Percentiles rank a stretch among this genome's conserved stretches.
phyloP scores from a whole-genome alignment of 2,329 filamentous ascomycete species.

The Ascochyta rabiei region DNA sequence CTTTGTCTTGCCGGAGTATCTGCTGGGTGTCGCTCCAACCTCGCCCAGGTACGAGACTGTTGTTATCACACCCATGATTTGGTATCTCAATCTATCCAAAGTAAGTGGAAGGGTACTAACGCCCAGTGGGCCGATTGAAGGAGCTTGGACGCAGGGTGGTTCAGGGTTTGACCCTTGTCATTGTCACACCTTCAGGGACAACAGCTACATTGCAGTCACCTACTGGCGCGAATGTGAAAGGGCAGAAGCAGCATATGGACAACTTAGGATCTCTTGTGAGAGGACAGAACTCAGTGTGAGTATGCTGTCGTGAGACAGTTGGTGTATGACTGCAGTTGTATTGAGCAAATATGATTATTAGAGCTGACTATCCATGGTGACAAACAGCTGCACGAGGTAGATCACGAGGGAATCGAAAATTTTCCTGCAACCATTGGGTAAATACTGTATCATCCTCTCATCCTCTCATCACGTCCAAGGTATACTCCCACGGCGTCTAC shows the following conservation, averaged over 20 bases:
- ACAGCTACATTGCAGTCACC: not conserved
- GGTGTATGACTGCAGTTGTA: not conserved
- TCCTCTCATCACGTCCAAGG: not conserved
- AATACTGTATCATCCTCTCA: no score
- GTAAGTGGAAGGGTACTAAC: constrained; percentile 2
- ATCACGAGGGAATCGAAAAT: no score
- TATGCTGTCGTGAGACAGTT: not conserved
- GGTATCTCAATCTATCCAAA: not conserved
- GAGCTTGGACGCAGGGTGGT: not conserved
- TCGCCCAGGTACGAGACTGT: constrained; percentile 17
- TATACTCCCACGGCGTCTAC: constrained; percentile 7
- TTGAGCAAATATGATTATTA: not conserved
- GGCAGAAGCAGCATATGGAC: not conserved
- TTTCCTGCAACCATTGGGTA: no score
- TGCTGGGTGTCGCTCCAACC: constrained; percentile 19
- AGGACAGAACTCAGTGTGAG: not conserved
- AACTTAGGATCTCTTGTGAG: not conserved
- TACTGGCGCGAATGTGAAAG: not conserved
- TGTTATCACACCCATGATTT: constrained; percentile 1
- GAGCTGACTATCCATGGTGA: no score
- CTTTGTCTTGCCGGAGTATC: constrained; percentile 46
- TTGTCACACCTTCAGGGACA: not conserved
- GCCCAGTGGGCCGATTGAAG: not conserved
- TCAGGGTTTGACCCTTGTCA: not conserved
- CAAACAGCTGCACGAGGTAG: not conserved